Evolutionary conservation across 345 rosid genomes (phyloP).

Genomic region (Trapa bicornis): DNA sequence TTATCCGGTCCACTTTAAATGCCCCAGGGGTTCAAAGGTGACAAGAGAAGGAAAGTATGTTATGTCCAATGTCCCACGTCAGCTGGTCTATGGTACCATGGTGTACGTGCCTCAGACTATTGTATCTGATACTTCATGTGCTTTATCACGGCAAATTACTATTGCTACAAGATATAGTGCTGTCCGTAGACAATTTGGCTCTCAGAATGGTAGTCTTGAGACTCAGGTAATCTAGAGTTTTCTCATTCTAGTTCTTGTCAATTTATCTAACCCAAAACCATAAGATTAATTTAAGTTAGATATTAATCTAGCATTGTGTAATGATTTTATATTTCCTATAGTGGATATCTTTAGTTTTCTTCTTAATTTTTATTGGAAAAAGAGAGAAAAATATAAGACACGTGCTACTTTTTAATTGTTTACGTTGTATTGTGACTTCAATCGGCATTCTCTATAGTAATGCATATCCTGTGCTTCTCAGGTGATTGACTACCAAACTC

Average conservation of each 20-base stretch:
- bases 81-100: slow-evolving; percentile 91
- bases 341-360: no score
- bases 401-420: background rate
- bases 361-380: background rate
- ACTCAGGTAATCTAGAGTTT: slow-evolving; percentile 50
- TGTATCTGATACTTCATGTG: slow-evolving; percentile 77
- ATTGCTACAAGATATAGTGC: slow-evolving; percentile 96
- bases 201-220: slow-evolving; percentile 57
- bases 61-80: slow-evolving; percentile 78
- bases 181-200: slow-evolving; percentile 94
- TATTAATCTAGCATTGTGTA: background rate
- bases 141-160: slow-evolving; percentile 85
- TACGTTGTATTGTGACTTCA: background rate
- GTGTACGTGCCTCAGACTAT: slow-evolving; percentile 80
- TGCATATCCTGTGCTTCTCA: slow-evolving; percentile 11
- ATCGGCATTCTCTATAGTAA: slow-evolving; percentile 1
- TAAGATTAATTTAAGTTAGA: background rate
- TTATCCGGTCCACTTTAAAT: slow-evolving; percentile 13
- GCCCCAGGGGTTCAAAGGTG: slow-evolving; percentile 69
- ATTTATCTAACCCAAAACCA: background rate
- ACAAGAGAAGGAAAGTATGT: slow-evolving; percentile 77
- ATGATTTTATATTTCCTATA: background rate
- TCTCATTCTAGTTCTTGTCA: background rate
- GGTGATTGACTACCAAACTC: slow-evolving; percentile 98
- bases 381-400: no score